Evolutionary conservation across 257 asterid species (phyloP).

Genomic region (Solanum neorickii): DNA sequence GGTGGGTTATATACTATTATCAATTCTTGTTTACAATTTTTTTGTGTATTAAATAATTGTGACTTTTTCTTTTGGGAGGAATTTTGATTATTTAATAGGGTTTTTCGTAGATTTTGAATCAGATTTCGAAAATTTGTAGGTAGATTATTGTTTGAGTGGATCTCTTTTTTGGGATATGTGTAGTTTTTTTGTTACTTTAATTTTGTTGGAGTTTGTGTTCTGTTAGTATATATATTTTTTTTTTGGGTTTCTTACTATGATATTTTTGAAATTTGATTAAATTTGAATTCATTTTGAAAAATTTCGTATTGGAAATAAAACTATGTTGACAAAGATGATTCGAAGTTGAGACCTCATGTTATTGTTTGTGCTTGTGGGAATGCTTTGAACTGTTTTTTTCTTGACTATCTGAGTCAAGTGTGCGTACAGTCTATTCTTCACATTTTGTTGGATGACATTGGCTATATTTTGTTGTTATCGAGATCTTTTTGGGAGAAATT

Average conservation of each 20-base stretch:
- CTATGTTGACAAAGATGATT: not conserved
- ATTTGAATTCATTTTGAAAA: fast-evolving
- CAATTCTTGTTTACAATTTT: not conserved
- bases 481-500: not conserved
- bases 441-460: not conserved
- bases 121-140: not conserved
- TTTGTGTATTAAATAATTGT: not conserved
- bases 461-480: not conserved
- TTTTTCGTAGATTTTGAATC: not conserved
- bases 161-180: not conserved
- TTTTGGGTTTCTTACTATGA: not conserved
- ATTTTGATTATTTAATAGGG: not conserved
- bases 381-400: no score
- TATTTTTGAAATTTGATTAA: no score
- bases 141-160: not conserved
- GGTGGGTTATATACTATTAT: constrained; percentile 22
- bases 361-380: not conserved
- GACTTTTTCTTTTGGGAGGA: no score
- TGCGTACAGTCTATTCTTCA: not conserved
- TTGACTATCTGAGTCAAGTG: no score
- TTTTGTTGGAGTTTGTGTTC: not conserved
- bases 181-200: not conserved
- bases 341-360: not conserved
- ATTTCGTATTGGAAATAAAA: no score
- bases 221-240: not conserved